Percentiles rank a stretch among this genome's conserved stretches.
Conservation (phyloP, 164 flowering plant species). For the Kingdonia uniflora region DNA sequence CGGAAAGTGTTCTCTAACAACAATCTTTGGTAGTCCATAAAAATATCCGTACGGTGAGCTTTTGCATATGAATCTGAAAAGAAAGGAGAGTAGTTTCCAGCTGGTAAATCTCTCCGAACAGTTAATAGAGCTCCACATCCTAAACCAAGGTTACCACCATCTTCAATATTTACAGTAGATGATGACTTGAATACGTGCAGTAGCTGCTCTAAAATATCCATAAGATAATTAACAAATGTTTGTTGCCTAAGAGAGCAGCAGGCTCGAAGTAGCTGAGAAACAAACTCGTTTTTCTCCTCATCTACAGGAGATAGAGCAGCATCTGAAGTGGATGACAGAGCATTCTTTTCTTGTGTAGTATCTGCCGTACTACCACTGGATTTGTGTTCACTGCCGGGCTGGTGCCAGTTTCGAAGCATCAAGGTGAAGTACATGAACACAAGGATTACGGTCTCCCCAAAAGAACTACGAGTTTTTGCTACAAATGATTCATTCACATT, state of each 20-base stretch:
- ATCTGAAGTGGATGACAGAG: constrained; percentile 27
- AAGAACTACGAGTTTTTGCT: constrained; percentile 62
- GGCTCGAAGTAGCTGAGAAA: constrained; percentile 74
- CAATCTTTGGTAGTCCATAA: constrained; percentile 80
- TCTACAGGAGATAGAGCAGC: constrained; percentile 35
- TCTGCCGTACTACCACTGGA: constrained; percentile 40
- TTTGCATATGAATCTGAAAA: constrained; percentile 98
- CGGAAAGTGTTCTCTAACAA: constrained; percentile 87
- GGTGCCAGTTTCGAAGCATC: constrained; percentile 98
- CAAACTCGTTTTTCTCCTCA: constrained; percentile 67
- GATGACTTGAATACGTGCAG: constrained; percentile 72
- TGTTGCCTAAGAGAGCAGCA: constrained; percentile 86
- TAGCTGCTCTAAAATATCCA: constrained; percentile 90
- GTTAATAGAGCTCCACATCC: constrained; percentile 92
- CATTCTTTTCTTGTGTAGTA: constrained; percentile 41
- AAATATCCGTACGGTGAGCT: constrained; percentile 78
- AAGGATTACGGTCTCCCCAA: constrained; percentile 86
- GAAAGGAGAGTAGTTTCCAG: constrained; percentile 95
- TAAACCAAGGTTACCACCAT: constrained; percentile 37
- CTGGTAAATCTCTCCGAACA: constrained; percentile 84
- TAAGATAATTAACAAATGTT: constrained; percentile 69
- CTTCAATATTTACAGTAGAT: constrained; percentile 43
- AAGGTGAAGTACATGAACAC: constrained; percentile 96
- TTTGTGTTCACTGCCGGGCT: constrained; percentile 80
- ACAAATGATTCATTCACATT: constrained; percentile 54